Base-by-base conservation (phyloP, 257 asterid genomes). In the Solanum arcanum region DNA sequence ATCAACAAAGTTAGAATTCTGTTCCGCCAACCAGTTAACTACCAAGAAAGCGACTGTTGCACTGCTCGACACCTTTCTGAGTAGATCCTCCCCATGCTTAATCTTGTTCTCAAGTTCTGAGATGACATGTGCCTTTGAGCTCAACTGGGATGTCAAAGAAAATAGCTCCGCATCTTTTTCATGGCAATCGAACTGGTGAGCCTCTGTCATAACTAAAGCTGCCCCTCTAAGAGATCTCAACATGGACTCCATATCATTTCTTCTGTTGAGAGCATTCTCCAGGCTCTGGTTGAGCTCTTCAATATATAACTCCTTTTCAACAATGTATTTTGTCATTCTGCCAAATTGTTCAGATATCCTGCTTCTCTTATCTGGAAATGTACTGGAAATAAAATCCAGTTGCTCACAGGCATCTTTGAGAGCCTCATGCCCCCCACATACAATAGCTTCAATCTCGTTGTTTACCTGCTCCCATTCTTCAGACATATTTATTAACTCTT, bases 171-270 rank as follows among this genome's bases (percentile, higher is more conserved):
- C 90, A 72, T 96, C 99, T 91, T 93, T 96, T 86, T 94, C 92
- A 44, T 87, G 86, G 92, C 98, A 92, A 76, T 96, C 98, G 83
- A 92, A 94, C 92, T 95, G 98, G 89, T 97, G 99, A 5, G 92
- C 92, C 90, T 96, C 99, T 27, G 93, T 92, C 94, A 97, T 95
- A 70, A 90, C 95, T 93, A 95, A 88, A 74, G 92, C 96, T 10
- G 99, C 99, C 89, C 98, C 99, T 91, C 95, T 96, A 91, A 97
- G 94, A 83, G 99, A 97, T 91, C 95, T 95, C 90, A 97, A 91
- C 99, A 96, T 96, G 91, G 91, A 87, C 83, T 97, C 99, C 96
- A 97, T 85, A 81, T 94, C 98, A 83, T 91, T 94, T 87, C 91
- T 91, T 89, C 91, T 92, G 66, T 91, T 91, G 39, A 92, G 88